phyloP scores from a whole-genome alignment of 345 rosid genomes.

The Alliaria petiolata region DNA sequence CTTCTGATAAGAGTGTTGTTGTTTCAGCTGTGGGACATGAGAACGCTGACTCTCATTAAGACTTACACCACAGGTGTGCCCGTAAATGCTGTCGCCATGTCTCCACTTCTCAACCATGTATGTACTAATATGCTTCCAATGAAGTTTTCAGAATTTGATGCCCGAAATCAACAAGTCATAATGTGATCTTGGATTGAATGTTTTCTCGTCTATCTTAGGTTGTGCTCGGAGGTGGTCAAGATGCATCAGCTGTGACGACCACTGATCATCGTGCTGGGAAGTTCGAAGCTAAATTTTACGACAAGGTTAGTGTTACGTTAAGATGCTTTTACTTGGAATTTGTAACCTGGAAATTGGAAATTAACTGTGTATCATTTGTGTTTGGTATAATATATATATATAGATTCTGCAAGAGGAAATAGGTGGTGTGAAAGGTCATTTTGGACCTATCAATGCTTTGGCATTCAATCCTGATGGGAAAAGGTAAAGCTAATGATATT shows the following conservation, averaged over 20 bases:
- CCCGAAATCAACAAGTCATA: neutral
- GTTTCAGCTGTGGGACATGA: conserved; percentile 79
- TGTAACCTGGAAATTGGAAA: neutral
- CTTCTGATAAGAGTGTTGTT: neutral
- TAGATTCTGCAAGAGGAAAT: conserved; percentile 88
- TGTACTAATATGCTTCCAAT: conserved; percentile 9
- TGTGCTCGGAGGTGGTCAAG: conserved; percentile 98
- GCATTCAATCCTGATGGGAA: conserved; percentile 95
- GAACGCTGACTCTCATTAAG: conserved; percentile 79
- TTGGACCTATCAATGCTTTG: conserved; percentile 95
- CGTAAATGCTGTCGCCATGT: conserved; percentile 88
- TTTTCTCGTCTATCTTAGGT: conserved; percentile 52
- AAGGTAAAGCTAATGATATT: conserved; percentile 44
- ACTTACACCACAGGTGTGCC: conserved; percentile 82
- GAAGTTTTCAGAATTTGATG: neutral
- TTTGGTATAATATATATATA: neutral
- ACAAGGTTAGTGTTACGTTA: conserved; percentile 32
- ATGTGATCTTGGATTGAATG: neutral
- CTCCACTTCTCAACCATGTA: conserved; percentile 93
- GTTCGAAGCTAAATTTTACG: conserved; percentile 92
- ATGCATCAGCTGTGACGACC: conserved; percentile 87
- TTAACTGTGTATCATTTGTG: neutral
- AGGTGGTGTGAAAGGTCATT: conserved; percentile 97
- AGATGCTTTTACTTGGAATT: neutral
- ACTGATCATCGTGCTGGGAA: conserved; percentile 98